Base-by-base conservation (phyloP, 768 basidiomycete genomes). In the Leccinum rimulosum region DNA sequence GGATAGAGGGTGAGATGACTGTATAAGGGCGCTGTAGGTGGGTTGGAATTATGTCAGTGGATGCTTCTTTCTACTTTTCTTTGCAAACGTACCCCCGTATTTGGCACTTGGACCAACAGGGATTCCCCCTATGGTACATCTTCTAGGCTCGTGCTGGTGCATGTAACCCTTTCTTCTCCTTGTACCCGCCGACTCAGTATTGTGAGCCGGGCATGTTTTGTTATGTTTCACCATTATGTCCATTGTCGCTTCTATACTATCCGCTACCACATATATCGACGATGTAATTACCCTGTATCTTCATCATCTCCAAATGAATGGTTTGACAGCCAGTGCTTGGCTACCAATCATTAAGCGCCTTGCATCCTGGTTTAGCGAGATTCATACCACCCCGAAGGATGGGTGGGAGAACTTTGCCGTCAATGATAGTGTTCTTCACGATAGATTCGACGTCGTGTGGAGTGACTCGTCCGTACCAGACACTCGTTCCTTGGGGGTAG, bases 391-490 rank as follows among this genome's bases (percentile, higher is more conserved):
- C 93, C 12, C 96, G 85, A 49, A 98, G 79, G 17, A 98, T 80
- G 14, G 89, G 83, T 0, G 94, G 89, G 15, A 98, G 80, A 54
- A 99, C 82, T 67, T 87, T 82, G 3, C 96, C 96, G 19, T 83
- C 79, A 57, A 95, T 80, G 61, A 99, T 86, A 17, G 96, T 99
- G 65, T 93, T 88, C 64, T 86, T 82, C 50, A 95, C 93, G 56
- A 95, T 87, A 6, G 87, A 83, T 59, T 89, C 86, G 52, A 95
- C 89, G 68, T 96, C 91, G 69, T 93, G 89, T 8, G 95, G 87
- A 27, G 89, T 89, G 6, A 97, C 94, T 27, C 96, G 87, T 22
- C 96, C 96, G 67, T 98, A 98, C 88, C 94, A 98, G 30, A 98
- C 82, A 40, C 87, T 85, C 25, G 90, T 83, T 22, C 95, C 95